Base-by-base conservation (phyloP, 768 basidiomycete species). In the Psilocybe sp. region DNA sequence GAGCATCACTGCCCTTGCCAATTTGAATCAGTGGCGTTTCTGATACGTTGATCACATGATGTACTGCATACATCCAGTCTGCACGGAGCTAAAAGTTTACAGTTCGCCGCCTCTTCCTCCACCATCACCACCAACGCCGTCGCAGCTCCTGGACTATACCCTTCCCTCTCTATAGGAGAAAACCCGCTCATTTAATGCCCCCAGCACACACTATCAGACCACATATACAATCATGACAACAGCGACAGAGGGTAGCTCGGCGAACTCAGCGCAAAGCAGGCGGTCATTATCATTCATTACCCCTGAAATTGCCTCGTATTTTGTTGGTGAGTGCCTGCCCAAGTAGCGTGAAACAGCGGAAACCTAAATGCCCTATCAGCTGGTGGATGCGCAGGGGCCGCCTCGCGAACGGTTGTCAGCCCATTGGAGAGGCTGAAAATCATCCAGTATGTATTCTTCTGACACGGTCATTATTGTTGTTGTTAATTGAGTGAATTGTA, bases 381-480 rank as follows among this genome's bases (percentile, higher is more conserved):
- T 56, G 79, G 79, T 39, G 79, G 79, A 60, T 76, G 75, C 64
- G 80, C 80, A 12, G 80, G 80, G 35, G 80, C 80, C 54, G 84
- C 91, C 8, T 92, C 89, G 51, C 75, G 95, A 47, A 97, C 95
- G 2, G 90, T 97, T 12, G 96, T 98, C 43, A 87, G 84, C 58
- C 96, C 95, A 9, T 67, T 98, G 12, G 94, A 98, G 61, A 74
- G 96, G 51, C 75, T 98, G 47, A 99, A 99, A 70, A 98, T 99
- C 62, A 97, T 99, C 53, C 87, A 95, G 94, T 95, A 59, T 62
- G 90, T 76, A 32, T 2, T 41, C 19, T n/a, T 37, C 47, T 38
- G 41, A 40, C 31, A 42, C 3, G 35, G 35, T 16, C 44, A 20
- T 36, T 41, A 35, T 31, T 11, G 20, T 50, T 11, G 20, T 50